Percentiles rank a stretch among this genome's conserved stretches.
Conservation (phyloP, 805 yeast genomes). For the Komagataella phaffii region DNA sequence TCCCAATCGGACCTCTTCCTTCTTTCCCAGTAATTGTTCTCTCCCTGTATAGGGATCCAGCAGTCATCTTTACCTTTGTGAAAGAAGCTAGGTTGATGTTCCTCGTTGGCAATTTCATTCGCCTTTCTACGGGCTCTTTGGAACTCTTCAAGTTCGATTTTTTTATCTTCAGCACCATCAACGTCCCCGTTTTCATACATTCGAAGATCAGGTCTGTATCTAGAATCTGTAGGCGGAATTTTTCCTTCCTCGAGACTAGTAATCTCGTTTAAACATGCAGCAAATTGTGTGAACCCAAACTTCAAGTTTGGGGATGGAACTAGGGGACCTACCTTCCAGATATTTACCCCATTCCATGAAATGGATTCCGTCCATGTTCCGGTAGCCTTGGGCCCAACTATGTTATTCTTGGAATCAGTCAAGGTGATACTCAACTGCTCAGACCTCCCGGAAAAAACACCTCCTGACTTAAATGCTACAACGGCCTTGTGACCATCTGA, state of each 20-base stretch:
- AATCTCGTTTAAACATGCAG: constrained; percentile 71
- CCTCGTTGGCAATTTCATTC: constrained; percentile 27
- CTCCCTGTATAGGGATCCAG: constrained; percentile 48
- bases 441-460: constrained; percentile 77
- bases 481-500: constrained; percentile 58
- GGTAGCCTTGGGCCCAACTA: constrained; percentile 19
- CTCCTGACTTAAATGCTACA: constrained; percentile 66
- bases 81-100: constrained; percentile 54
- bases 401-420: constrained; percentile 20
- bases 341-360: constrained; percentile 20
- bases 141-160: constrained; percentile 56
- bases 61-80: constrained; percentile 25
- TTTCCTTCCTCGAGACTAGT: constrained; percentile 51
- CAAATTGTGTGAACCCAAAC: constrained; percentile 78
- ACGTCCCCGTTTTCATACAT: constrained; percentile 57
- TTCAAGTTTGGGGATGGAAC: constrained; percentile 44
- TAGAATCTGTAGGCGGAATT: constrained; percentile 79
- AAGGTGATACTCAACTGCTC: constrained; percentile 47
- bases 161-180: constrained; percentile 59
- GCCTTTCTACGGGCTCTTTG: constrained; percentile 69
- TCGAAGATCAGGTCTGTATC: constrained; percentile 78
- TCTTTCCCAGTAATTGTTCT: constrained; percentile 65
- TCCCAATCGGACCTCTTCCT: constrained; percentile 54
- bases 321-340: constrained; percentile 66
- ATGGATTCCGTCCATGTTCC: constrained; percentile 84